These are phyloP conservation scores for Saussurea involucrata DNA, from an alignment of 129 eudicot species.

Conservation along the genomic window DNA sequence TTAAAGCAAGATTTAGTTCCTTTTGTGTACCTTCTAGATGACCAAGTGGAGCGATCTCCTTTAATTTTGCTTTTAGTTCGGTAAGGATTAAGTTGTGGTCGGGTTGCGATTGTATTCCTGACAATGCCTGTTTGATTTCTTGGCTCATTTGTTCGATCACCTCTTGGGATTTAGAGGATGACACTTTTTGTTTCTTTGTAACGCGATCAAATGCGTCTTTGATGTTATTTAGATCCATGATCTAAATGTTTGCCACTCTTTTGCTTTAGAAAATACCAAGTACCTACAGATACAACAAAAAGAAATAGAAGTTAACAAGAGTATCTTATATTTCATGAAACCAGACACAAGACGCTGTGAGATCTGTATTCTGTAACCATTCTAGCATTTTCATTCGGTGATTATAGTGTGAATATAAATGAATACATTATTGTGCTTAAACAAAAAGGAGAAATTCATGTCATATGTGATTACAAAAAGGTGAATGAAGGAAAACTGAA, in stretches of 20 bases:
- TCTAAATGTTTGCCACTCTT: not conserved
- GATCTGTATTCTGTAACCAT: no score
- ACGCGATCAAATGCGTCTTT: constrained; percentile 95
- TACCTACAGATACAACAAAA: constrained; percentile 18
- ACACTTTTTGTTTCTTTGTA: constrained; percentile 73
- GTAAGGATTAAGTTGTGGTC: constrained; percentile 44
- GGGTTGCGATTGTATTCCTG: constrained; percentile 42
- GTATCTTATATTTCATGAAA: not conserved
- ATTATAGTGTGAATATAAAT: not conserved
- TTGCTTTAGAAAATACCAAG: not conserved
- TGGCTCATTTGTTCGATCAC: constrained; percentile 55
- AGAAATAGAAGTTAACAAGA: not conserved
- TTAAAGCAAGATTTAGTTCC: constrained; percentile 67
- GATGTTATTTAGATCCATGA: constrained; percentile 73
- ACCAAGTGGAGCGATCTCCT: constrained; percentile 60
- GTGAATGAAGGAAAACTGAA: not conserved
- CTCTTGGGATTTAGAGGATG: constrained; percentile 72
- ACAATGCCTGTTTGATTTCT: constrained; percentile 66
- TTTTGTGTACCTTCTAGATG: constrained; percentile 72
- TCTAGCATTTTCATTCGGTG: not conserved
- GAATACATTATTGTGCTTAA: not conserved
- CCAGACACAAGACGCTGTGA: not conserved
- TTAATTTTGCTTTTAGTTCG: constrained; percentile 62
- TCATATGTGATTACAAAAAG: not conserved
- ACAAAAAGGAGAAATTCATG: not conserved